Conservation (phyloP, 805 yeast genomes). For the Jamesozyma spencerorum region DNA sequence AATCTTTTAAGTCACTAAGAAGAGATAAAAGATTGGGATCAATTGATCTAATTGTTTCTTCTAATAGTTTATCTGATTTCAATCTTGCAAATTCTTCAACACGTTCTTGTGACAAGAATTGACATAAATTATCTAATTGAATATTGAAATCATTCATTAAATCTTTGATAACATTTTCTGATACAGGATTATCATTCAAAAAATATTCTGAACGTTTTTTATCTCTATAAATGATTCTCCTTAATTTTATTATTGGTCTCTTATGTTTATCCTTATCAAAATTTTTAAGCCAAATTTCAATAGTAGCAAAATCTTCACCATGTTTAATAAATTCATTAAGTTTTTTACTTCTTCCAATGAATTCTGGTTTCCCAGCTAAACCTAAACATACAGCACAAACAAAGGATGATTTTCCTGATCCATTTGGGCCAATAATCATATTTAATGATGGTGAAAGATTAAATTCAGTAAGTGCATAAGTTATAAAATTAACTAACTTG, state of each 20-base stretch:
- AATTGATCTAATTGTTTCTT: conserved; percentile 75
- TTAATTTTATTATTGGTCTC: conserved; percentile 24
- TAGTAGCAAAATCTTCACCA: conserved; percentile 36
- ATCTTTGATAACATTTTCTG: conserved; percentile 39
- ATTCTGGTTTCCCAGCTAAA: conserved; percentile 66
- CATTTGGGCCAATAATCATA: conserved; percentile 93
- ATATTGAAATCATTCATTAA: conserved; percentile 48
- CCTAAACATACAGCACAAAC: conserved; percentile 90
- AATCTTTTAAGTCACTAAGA: conserved; percentile 47
- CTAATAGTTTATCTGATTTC: conserved; percentile 61
- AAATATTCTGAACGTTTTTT: conserved; percentile 41
- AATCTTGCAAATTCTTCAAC: conserved; percentile 86
- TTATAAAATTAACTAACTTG: conserved; percentile 56
- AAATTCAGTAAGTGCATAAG: conserved; percentile 62
- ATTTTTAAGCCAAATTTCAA: conserved; percentile 32
- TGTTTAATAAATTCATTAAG: conserved; percentile 62
- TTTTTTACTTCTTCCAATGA: conserved; percentile 59
- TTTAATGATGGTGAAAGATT: conserved; percentile 74
- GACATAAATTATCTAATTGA: conserved; percentile 86
- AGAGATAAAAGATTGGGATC: conserved; percentile 48
- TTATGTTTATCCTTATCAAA: neutral
- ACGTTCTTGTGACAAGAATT: conserved; percentile 89
- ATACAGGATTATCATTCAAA: conserved; percentile 34
- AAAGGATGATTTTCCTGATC: conserved; percentile 88
- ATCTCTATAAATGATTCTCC: conserved; percentile 37